Conservation (phyloP, 352 stramenopile species). For the Pythium dissotocum region DNA sequence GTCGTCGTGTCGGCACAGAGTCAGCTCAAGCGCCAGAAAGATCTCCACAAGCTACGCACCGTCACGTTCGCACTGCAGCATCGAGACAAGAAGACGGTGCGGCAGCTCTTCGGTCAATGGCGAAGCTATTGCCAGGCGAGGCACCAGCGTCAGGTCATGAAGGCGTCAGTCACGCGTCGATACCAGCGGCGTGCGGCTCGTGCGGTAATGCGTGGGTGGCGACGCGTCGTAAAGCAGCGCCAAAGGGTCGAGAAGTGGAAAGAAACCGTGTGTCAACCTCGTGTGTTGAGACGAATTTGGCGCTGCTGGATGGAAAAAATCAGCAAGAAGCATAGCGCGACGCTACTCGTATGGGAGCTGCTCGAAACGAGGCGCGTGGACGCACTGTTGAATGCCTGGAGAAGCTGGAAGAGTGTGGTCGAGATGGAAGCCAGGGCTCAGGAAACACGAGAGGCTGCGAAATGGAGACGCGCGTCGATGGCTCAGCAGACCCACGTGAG, state of each 20-base stretch:
- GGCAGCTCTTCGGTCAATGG: slow-evolving; percentile 29
- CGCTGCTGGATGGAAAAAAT: background rate
- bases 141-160: slow-evolving; percentile 8
- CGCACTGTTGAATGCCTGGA: slow-evolving; percentile 6
- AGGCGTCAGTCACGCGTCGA: slow-evolving; percentile 8
- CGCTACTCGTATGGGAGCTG: too few species aligned
- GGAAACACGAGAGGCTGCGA: background rate
- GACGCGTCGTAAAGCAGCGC: background rate
- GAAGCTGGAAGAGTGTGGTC: slow-evolving; percentile 4
- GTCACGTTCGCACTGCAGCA: slow-evolving; percentile 35
- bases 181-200: slow-evolving; percentile 17
- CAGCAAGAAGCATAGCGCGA: too few species aligned
- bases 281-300: background rate
- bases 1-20: slow-evolving; percentile 35
- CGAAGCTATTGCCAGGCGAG: slow-evolving; percentile 21
- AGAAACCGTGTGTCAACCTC: background rate
- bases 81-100: slow-evolving; percentile 12
- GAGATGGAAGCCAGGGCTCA: slow-evolving; percentile 1
- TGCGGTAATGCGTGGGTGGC: slow-evolving; percentile 4
- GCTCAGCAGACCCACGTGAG: slow-evolving; percentile 19
- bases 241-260: slow-evolving; percentile 9
- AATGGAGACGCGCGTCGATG: slow-evolving; percentile 5
- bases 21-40: slow-evolving; percentile 34
- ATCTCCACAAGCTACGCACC: slow-evolving; percentile 29
- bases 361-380: too few species aligned